Evolutionary conservation across 2,329 filamentous ascomycete genomes (phyloP).

Genomic region (Paecilomyces fulvus): DNA sequence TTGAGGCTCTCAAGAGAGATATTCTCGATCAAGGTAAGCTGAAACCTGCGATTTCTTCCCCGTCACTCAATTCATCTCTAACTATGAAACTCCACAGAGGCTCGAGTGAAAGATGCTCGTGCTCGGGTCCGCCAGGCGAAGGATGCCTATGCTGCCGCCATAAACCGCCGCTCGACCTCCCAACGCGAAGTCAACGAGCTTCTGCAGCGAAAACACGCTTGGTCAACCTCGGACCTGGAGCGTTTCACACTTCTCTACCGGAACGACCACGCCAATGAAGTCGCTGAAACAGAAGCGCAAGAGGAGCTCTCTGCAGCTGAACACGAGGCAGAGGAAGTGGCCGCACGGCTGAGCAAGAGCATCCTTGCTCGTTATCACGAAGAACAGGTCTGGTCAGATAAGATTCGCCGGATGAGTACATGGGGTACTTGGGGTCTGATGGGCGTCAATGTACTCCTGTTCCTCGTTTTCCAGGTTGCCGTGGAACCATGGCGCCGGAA

Average conservation of each 20-base stretch:
- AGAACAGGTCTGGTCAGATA: slow-evolving; percentile 98
- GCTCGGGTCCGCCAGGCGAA: slow-evolving; percentile 62
- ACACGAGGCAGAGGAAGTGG: slow-evolving; percentile 67
- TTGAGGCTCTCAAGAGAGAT: slow-evolving; percentile 72
- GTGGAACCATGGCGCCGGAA: slow-evolving; percentile 86
- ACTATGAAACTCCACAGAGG: slow-evolving; percentile 31
- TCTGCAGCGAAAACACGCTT: slow-evolving; percentile 86
- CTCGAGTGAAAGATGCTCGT: slow-evolving; percentile 48
- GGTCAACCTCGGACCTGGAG: slow-evolving; percentile 80
- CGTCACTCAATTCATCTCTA: not conserved
- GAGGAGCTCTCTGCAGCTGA: slow-evolving; percentile 68
- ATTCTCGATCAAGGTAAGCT: slow-evolving; percentile 58
- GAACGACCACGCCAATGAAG: slow-evolving; percentile 86
- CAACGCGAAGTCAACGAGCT: slow-evolving; percentile 94
- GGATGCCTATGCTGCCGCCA: slow-evolving; percentile 70
- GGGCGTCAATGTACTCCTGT: slow-evolving; percentile 87
- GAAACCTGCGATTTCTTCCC: slow-evolving; percentile 7
- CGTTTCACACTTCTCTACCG: slow-evolving; percentile 90
- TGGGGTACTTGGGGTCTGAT: slow-evolving; percentile 99
- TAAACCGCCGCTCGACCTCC: slow-evolving; percentile 72
- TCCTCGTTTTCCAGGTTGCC: slow-evolving; percentile 77
- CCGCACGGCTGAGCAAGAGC: slow-evolving; percentile 65
- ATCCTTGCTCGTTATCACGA: slow-evolving; percentile 94
- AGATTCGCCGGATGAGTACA: slow-evolving; percentile 89
- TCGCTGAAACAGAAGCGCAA: slow-evolving; percentile 65